Conservation (phyloP, 352 stramenopile species). For the Phytophthora ramorum region DNA sequence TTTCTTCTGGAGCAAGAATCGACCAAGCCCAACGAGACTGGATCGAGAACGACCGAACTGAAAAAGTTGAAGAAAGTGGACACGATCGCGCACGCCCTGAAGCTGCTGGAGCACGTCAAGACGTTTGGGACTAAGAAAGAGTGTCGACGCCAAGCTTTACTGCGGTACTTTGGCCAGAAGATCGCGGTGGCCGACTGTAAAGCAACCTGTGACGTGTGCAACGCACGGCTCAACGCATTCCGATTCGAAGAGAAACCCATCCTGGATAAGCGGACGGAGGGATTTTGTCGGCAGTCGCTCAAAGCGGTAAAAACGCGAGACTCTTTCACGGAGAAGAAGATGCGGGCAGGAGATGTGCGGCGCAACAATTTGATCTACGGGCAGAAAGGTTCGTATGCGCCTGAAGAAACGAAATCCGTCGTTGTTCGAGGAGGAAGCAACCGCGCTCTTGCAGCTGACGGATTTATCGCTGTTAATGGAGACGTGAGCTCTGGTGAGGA, state of each 20-base stretch:
- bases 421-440: slow-evolving; percentile 42
- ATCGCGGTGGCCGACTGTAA: slow-evolving; percentile 53
- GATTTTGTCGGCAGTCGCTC: slow-evolving; percentile 33
- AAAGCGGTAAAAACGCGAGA: slow-evolving; percentile 20
- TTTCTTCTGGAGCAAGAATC: slow-evolving; percentile 54
- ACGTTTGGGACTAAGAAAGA: slow-evolving; percentile 53
- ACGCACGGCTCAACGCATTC: slow-evolving; percentile 60
- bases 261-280: slow-evolving; percentile 33
- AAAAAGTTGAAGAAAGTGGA: slow-evolving; percentile 18
- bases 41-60: neutral
- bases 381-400: slow-evolving; percentile 53
- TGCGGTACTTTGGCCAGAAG: slow-evolving; percentile 66
- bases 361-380: slow-evolving; percentile 54
- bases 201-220: slow-evolving; percentile 65
- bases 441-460: slow-evolving; percentile 44
- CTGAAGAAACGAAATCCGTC: slow-evolving; percentile 55
- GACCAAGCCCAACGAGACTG: slow-evolving; percentile 1
- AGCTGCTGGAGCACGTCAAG: slow-evolving; percentile 49
- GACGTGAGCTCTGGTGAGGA: slow-evolving; percentile 45
- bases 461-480: slow-evolving; percentile 68
- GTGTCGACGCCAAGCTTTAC: slow-evolving; percentile 58
- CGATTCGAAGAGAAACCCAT: slow-evolving; percentile 46
- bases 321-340: slow-evolving; percentile 31
- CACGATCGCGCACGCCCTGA: slow-evolving; percentile 30
- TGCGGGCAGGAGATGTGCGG: slow-evolving; percentile 45